Percentiles rank a stretch among this genome's conserved stretches.
phyloP scores from a whole-genome alignment of 805 yeast species.

The Ogataea henricii region DNA sequence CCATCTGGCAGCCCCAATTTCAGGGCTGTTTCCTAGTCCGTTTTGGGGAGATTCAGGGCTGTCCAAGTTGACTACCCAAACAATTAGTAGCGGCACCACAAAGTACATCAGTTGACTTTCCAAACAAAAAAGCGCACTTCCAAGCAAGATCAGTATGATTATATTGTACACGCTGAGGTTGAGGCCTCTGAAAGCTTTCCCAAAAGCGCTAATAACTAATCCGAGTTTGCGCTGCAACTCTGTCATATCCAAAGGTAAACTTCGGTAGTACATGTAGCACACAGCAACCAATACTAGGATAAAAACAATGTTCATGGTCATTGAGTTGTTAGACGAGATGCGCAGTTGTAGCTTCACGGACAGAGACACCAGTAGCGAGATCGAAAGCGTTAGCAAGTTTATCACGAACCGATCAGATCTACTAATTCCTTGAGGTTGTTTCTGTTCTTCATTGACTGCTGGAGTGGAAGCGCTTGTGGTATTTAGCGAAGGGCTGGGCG shows the following conservation, averaged over 20 bases:
- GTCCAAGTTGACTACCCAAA: conserved; percentile 17
- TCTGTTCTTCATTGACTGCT: background rate
- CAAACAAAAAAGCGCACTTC: conserved; percentile 16
- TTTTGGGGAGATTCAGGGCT: conserved; percentile 2
- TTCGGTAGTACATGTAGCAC: conserved; percentile 15
- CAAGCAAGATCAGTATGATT: conserved; percentile 16
- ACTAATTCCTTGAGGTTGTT: background rate
- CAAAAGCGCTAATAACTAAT: conserved; percentile 9
- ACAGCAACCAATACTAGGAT: conserved; percentile 5
- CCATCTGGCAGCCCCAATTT: background rate
- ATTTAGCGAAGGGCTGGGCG: conserved; percentile 5
- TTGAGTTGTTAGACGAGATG: conserved; percentile 11
- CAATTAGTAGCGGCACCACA: conserved; percentile 13
- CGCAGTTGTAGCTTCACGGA: conserved; percentile 15
- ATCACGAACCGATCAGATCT: conserved; percentile 12
- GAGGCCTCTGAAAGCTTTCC: conserved; percentile 9
- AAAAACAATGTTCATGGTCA: conserved; percentile 14
- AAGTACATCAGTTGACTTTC: conserved; percentile 16
- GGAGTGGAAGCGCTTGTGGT: background rate
- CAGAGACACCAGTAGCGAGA: conserved; percentile 15
- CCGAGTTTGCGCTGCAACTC: conserved; percentile 11
- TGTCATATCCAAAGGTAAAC: conserved; percentile 14
- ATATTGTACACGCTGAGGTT: conserved; percentile 13
- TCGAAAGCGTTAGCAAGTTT: conserved; percentile 11
- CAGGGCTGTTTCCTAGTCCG: background rate